Conservation (phyloP, 352 stramenopile genomes). For the Elongisporangium undulatum region DNA sequence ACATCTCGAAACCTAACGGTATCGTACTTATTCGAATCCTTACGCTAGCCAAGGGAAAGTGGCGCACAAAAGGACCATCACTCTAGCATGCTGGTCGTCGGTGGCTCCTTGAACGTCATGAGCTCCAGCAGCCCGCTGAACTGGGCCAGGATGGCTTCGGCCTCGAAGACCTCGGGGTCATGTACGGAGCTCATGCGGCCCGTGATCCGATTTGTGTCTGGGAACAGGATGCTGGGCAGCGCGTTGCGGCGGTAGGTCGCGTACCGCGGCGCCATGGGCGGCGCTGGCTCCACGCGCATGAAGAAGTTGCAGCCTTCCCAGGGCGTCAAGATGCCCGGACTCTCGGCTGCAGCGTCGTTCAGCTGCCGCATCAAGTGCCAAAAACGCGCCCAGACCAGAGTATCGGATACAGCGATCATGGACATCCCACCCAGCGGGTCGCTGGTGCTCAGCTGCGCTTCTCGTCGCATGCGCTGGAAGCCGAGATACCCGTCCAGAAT, state of each 20-base stretch:
- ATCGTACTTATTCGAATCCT: background rate
- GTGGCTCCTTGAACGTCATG: slow-evolving; percentile 23
- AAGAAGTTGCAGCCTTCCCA: slow-evolving; percentile 36
- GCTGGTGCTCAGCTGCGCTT: slow-evolving; percentile 15
- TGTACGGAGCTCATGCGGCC: slow-evolving; percentile 37
- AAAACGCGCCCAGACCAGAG: slow-evolving; percentile 68
- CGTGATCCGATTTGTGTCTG: slow-evolving; percentile 59
- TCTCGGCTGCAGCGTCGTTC: slow-evolving; percentile 61
- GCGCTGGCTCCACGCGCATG: slow-evolving; percentile 24
- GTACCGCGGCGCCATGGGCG: slow-evolving; percentile 33
- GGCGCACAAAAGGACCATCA: background rate
- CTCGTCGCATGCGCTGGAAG: slow-evolving; percentile 69
- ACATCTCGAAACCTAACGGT: too few relatives aligned
- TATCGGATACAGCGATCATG: slow-evolving; percentile 34
- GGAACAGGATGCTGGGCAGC: slow-evolving; percentile 66
- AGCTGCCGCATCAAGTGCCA: slow-evolving; percentile 83
- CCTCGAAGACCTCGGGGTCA: slow-evolving; percentile 52
- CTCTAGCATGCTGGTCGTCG: background rate
- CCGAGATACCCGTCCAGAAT: slow-evolving; percentile 77
- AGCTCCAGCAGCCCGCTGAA: slow-evolving; percentile 30
- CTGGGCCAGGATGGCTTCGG: slow-evolving; percentile 36
- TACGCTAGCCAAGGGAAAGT: background rate
- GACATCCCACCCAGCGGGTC: slow-evolving; percentile 1
- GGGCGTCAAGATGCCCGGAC: slow-evolving; percentile 51
- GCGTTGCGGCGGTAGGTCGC: slow-evolving; percentile 37